phyloP scores from a whole-genome alignment of 495 filamentous ascomycete species.

The Tuber indicum region DNA sequence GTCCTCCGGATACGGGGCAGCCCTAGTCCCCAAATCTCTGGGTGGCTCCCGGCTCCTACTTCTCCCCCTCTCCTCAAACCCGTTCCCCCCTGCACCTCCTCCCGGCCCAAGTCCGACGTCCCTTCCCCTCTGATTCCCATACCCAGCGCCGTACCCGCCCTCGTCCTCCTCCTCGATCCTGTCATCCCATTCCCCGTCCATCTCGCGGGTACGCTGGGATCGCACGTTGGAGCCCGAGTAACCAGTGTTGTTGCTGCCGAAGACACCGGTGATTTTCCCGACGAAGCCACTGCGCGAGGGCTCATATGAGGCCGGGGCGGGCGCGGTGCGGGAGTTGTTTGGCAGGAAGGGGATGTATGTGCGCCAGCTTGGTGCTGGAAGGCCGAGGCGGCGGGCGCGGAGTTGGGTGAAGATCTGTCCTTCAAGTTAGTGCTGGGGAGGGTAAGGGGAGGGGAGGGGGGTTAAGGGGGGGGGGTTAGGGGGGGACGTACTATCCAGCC shows the following conservation, averaged over 20 bases:
- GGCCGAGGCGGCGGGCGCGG: slow-evolving; percentile 50
- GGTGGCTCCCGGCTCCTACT: slow-evolving; percentile 39
- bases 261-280: slow-evolving; percentile 46
- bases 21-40: slow-evolving; percentile 7
- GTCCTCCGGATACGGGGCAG: slow-evolving; percentile 24
- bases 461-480: not conserved
- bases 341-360: slow-evolving; percentile 47
- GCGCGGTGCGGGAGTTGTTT: slow-evolving; percentile 28
- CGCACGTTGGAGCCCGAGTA: slow-evolving; percentile 40
- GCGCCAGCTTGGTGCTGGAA: slow-evolving; percentile 48
- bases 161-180: slow-evolving; percentile 50
- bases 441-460: slow-evolving; percentile 4
- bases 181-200: slow-evolving; percentile 54
- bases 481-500: slow-evolving; percentile 33
- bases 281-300: slow-evolving; percentile 46
- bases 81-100: slow-evolving; percentile 15
- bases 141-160: slow-evolving; percentile 26
- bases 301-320: slow-evolving; percentile 45
- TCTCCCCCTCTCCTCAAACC: slow-evolving; percentile 39
- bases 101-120: slow-evolving; percentile 7
- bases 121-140: slow-evolving; percentile 4
- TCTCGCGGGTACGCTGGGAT: slow-evolving; percentile 34
- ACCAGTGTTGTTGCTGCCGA: slow-evolving; percentile 45
- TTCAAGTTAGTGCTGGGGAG: slow-evolving; percentile 1
- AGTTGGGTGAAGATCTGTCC: slow-evolving; percentile 45